Evolutionary conservation across 805 yeast genomes (phyloP).

Genomic region (Candida sanyiensis): DNA sequence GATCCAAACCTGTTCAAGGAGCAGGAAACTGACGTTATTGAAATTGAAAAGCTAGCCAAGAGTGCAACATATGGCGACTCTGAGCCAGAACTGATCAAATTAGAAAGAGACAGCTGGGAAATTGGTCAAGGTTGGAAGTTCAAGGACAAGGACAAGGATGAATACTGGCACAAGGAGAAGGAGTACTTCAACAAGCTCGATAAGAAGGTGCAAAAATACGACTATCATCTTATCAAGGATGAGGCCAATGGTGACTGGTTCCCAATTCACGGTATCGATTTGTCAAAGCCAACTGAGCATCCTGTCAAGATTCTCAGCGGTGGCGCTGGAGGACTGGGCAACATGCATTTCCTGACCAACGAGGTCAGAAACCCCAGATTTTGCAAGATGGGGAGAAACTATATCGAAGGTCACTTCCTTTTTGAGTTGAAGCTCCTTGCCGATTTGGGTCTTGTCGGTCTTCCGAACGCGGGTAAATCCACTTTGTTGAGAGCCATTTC

Average conservation of each 20-base stretch:
- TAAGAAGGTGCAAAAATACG: constrained; percentile 59
- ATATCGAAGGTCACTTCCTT: constrained; percentile 59
- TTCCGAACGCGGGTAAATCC: constrained; percentile 96
- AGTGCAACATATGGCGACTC: constrained; percentile 22
- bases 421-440: constrained; percentile 87
- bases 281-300: constrained; percentile 49
- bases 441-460: constrained; percentile 88
- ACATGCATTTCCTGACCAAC: constrained; percentile 86
- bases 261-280: constrained; percentile 79
- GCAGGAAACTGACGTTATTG: constrained; percentile 17
- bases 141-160: constrained; percentile 57
- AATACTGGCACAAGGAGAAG: constrained; percentile 58
- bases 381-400: constrained; percentile 71
- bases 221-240: constrained; percentile 46
- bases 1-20: constrained; percentile 46
- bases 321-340: constrained; percentile 93
- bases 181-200: constrained; percentile 64
- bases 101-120: constrained; percentile 53
- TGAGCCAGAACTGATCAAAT: constrained; percentile 45
- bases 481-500: constrained; percentile 83
- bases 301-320: constrained; percentile 75
- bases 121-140: constrained; percentile 89
- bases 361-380: constrained; percentile 87
- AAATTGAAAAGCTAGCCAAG: constrained; percentile 32
- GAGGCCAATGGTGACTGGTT: constrained; percentile 64